Conservation (phyloP, 2,329 filamentous ascomycete genomes). For the Aureobasidium sp. region DNA sequence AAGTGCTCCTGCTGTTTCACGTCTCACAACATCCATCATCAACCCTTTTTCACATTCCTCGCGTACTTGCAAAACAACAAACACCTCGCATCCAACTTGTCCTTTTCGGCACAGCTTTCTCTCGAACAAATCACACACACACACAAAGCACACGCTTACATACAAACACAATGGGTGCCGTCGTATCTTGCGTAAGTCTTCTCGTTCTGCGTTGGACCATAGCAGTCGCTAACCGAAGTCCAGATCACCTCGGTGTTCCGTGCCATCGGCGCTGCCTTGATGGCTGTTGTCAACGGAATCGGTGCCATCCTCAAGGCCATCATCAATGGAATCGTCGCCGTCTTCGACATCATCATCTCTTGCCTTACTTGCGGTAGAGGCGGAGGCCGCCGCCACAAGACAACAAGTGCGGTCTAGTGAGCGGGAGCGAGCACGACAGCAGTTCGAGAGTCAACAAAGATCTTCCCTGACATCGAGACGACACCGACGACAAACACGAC, state of each 20-base stretch:
- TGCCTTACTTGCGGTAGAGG: conserved; percentile 41
- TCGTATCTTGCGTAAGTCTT: conserved; percentile 69
- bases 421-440: conserved; percentile 8
- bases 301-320: conserved; percentile 36
- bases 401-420: conserved; percentile 29
- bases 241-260: conserved; percentile 36
- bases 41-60: conserved; percentile 5
- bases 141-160: not conserved
- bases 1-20: conserved; percentile 10
- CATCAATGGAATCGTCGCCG: conserved; percentile 40
- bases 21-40: not conserved
- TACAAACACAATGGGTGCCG: conserved; percentile 58
- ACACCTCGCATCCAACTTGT: not conserved
- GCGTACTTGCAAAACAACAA: not conserved
- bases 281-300: conserved; percentile 40
- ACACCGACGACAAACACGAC: not conserved
- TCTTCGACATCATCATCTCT: conserved; percentile 41
- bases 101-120: not conserved
- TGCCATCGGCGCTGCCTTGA: conserved; percentile 38
- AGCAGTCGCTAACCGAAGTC: conserved; percentile 18
- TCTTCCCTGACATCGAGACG: not conserved
- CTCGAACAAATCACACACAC: not conserved
- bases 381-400: conserved; percentile 30
- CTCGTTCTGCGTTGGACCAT: not conserved
- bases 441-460: not conserved